Base-by-base conservation (phyloP, 192 early-diverging fungal species). In the Coemansia sp. region DNA sequence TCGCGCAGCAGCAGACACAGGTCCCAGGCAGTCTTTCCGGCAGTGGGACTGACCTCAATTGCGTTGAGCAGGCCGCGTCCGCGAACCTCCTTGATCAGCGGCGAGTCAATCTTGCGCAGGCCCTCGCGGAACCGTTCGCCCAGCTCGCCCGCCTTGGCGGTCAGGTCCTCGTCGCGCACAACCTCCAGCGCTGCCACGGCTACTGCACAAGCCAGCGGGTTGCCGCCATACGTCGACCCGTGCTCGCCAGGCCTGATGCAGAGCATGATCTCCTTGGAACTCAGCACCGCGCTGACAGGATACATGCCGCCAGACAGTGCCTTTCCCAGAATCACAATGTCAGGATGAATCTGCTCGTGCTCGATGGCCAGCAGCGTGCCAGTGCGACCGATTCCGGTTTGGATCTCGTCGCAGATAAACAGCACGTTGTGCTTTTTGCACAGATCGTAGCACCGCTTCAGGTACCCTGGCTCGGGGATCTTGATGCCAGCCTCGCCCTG, bases 401-500 rank as follows among this genome's bases (percentile, higher is more conserved):
- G 97, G 73, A 99, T 94, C 82, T 99, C 97, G 76, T 99, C 97
- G 56, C 92, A 94, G 73, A 99, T 97, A 61, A 99, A 91, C 64
- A 99, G 83, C 30, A 97, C 95, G 68, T 97, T 97, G 87, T 99
- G 90, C 83, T 96, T 92, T 71, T 94, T 92, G 90, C 97, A 99
- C 51, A 99, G 87, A 22, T 91, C 92, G 68, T 91, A 89, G 73
- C 89, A 90, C 59, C 86, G 87, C 72, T 85, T 86, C 40, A 99
- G 82, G 84, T 99, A 99, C 14, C 95, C 95, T 1, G 91, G 85
- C 70, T 93, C 93, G 31, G 97, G 97, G 11, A 99, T 92, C 72
- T 90, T 88, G 75, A 99, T 96, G 60, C 93, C 97, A 29, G 97
- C 95, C 85, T 99, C 97, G 64, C 97, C 97, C 77, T 99, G 97